A percentile compares a stretch with the other conserved stretches of the same genome.
These are phyloP conservation scores for Eucalyptus decipiens DNA, from an alignment of 345 rosid genomes.

Conservation along the genomic window DNA sequence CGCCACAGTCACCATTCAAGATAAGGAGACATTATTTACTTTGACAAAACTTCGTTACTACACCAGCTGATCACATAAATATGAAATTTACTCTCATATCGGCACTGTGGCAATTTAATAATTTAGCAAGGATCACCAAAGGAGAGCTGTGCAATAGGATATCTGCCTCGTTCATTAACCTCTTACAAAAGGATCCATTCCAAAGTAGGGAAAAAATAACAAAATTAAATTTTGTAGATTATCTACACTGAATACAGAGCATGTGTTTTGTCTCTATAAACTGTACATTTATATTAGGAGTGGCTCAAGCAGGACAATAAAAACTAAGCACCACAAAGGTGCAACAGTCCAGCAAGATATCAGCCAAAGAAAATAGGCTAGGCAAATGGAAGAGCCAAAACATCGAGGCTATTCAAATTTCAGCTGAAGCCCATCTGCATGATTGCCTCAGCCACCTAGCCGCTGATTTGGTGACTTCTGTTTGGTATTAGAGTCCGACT, in stretches of 20 bases:
- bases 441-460: background rate
- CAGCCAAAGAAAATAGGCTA: background rate
- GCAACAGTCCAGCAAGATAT: background rate
- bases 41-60: background rate
- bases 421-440: background rate
- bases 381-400: background rate
- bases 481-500: background rate
- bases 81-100: background rate
- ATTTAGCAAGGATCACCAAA: background rate
- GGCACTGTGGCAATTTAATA: background rate
- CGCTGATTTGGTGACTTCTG: background rate
- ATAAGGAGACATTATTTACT: background rate
- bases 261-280: background rate
- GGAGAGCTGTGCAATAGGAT: background rate
- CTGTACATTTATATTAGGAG: background rate
- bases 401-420: background rate
- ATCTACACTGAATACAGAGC: background rate
- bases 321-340: background rate
- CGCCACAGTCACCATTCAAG: background rate
- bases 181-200: background rate
- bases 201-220: background rate
- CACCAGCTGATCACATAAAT: background rate
- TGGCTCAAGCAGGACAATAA: background rate
- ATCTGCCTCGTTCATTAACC: background rate
- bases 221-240: background rate